A percentile compares a stretch with the other conserved stretches of the same genome.
Conservation (phyloP, 2,329 filamentous ascomycete species). For the Fusarium penzigii region DNA sequence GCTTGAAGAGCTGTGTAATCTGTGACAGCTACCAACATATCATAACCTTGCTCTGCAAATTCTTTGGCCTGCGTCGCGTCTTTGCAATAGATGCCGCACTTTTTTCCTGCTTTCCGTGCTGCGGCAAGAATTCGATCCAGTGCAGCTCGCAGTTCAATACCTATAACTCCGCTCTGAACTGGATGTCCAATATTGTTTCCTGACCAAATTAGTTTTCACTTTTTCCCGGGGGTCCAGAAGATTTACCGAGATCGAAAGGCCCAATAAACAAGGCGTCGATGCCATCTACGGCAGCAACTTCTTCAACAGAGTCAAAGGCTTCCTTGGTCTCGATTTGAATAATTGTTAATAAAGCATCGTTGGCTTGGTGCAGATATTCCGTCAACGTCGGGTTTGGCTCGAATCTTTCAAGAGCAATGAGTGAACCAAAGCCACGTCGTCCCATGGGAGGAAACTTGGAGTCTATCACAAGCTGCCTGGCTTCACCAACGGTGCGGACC, state of each 20-base stretch:
- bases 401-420: constrained; percentile 46
- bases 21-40: constrained; percentile 61
- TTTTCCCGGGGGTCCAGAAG: neutral
- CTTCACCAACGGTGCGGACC: constrained; percentile 45
- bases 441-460: constrained; percentile 54
- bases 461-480: constrained; percentile 45
- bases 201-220: constrained; percentile 16
- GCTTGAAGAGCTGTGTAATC: constrained; percentile 55
- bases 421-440: constrained; percentile 50
- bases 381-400: constrained; percentile 45
- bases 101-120: constrained; percentile 63
- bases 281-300: constrained; percentile 60
- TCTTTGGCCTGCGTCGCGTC: constrained; percentile 55
- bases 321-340: constrained; percentile 69
- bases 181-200: constrained; percentile 63
- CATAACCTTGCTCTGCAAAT: constrained; percentile 58
- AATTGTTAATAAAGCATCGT: constrained; percentile 58
- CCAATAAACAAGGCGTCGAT: constrained; percentile 67
- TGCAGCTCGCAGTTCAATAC: constrained; percentile 60
- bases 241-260: constrained; percentile 61
- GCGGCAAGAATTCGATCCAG: constrained; percentile 60
- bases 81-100: constrained; percentile 61
- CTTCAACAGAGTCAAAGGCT: constrained; percentile 60
- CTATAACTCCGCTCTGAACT: constrained; percentile 60
- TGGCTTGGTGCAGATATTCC: constrained; percentile 52